Base-by-base conservation (phyloP, 2,329 filamentous ascomycete species). In the Botrytis medusae region DNA sequence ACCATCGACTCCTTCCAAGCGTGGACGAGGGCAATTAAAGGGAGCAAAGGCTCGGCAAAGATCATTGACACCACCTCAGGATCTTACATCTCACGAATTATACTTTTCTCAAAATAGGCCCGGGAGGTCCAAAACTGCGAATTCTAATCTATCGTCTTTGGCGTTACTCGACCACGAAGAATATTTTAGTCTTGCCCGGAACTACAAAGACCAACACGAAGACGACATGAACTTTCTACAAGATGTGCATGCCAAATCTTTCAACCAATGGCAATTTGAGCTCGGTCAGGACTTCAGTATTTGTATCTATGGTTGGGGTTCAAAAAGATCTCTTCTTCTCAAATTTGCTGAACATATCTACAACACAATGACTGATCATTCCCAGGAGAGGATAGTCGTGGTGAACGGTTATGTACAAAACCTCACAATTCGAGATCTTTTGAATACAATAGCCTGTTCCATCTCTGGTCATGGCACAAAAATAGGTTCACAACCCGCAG, bases 101-200 rank as follows among this genome's bases (percentile, higher is more conserved):
- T 99, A 97, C 84, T 98, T 99, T 82, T 93, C 92, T 80, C 93
- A 98, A 80, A 98, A 97, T 81, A 91, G 93, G 65, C 90, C 93
- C 0, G 94, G 93, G 2, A 88, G 90, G 6, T 86, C 89, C 62
- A 95, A 95, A 82, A 97, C 95, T 0, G 98, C 95, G 1, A 92
- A 93, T 80, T 96, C 96, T 77, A 97, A 90, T 0, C 86, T 98
- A 8, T 87, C 91, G 0, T 90, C 91, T 7, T 85, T 97, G 48
- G 86, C 89, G 6, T 85, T 97, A 18, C 89, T 98, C 73, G 94
- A 93, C 1, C 95, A 98, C 79, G 95, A 98, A 73, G 94, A 98
- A 80, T 99, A 96, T 82, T 97, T 97, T 78, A 86, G 88, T 62
- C 83, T 92, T 44, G 85, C 93, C 44, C 87, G 88, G 51, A 75